Evolutionary conservation across 192 early-diverging fungal species (phyloP), one percentile per base, ranked within the genome.

Genomic region (Coemansia sp.): DNA sequence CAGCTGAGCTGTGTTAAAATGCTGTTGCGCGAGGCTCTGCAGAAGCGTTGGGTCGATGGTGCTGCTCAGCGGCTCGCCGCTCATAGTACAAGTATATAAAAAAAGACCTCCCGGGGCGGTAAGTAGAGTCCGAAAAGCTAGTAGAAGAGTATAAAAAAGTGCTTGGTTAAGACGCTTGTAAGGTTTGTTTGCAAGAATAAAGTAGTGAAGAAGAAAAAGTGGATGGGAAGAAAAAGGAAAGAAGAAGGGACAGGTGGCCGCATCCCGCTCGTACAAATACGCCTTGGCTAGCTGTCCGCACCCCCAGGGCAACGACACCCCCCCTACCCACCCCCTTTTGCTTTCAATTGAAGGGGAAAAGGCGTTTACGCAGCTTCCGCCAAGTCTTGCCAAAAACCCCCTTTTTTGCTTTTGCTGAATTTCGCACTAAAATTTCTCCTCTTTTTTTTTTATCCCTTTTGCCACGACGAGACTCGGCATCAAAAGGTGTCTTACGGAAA

Each of bases 1-100:
- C 24, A 81, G 79, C 66, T 81, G 79, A 19, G 67, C 37, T 11
- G 79, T 61, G 14, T 74, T 72, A 46, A 70, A 63, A 64, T 76
- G 75, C 67, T 76, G 70, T 48, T 81, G 67, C 16, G 79, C 74
- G 65, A 81, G 79, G 48, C 74, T 69, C 74, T 81, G 79, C 68
- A 81, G 65, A 66, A 81, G 63, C 71, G 74, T 76, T 27, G 79
- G 71, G 79, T 81, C 71, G 54, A 81, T 76, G 31, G 70, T 70
- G 68, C 51, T 75, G 66, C 60, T 76, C 61, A 64, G 70, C 79
- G 74, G 79, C 79, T 67, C 70, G 54, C 79, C 74, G 79, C 79
- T 76, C 79, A 81, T 81, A 81, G 74, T 81, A 68, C 65, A 68
- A 56, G 37, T n/a, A 37, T 37, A 34, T 34, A 40, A 7, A 35